Conservation (phyloP, 2,329 filamentous ascomycete genomes). For the Teratosphaeria zuluensis region DNA sequence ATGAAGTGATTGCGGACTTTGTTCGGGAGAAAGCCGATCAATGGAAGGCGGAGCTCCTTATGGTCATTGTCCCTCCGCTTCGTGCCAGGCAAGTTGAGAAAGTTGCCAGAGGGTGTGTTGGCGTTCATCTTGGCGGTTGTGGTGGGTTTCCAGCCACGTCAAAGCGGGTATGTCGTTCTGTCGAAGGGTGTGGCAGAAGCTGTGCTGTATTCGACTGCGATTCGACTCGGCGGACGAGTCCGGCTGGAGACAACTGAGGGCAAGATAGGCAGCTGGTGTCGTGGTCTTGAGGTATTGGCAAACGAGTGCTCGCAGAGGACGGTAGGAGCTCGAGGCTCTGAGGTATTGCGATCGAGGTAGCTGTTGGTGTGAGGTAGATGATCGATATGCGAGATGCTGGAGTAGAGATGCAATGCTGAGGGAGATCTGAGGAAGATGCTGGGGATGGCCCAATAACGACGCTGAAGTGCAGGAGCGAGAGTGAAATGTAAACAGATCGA, state of each 20-base stretch:
- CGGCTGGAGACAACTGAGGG: not conserved
- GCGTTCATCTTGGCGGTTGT: slow-evolving; percentile 28
- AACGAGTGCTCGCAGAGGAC: not conserved
- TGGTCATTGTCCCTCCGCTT: slow-evolving; percentile 13
- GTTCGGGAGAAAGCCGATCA: slow-evolving; percentile 36
- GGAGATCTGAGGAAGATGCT: not conserved
- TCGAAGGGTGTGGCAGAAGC: not conserved
- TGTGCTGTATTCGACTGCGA: not conserved
- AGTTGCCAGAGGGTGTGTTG: slow-evolving; percentile 25
- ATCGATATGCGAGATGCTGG: not conserved
- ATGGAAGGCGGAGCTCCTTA: slow-evolving; percentile 29
- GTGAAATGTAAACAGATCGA: not conserved
- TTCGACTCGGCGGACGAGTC: not conserved
- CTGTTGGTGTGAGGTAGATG: not conserved
- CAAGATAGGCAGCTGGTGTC: not conserved
- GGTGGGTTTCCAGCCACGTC: not conserved
- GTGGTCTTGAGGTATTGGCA: not conserved
- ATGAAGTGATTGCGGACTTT: slow-evolving; percentile 33
- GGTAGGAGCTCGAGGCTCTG: not conserved
- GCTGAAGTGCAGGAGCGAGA: slow-evolving; percentile 6
- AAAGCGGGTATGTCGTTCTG: not conserved
- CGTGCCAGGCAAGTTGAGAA: slow-evolving; percentile 31
- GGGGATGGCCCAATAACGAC: not conserved
- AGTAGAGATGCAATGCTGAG: not conserved
- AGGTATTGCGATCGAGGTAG: not conserved